phyloP scores from a whole-genome alignment of 495 filamentous ascomycete genomes.

The Neurospora tetrasperma region DNA sequence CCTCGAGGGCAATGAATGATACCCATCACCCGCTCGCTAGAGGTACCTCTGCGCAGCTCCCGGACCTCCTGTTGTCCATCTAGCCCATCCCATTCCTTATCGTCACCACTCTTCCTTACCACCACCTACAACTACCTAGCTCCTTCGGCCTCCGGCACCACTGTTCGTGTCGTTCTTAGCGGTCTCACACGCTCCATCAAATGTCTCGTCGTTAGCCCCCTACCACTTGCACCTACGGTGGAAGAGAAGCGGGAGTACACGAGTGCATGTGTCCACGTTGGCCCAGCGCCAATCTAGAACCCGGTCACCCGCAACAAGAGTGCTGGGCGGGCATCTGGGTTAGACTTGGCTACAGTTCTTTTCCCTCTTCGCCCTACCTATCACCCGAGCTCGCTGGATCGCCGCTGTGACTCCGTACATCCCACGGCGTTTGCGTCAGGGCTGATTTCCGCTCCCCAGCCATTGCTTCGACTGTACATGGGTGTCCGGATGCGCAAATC shows the following conservation, averaged over 20 bases:
- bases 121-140: neutral
- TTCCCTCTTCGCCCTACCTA: neutral
- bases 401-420: neutral
- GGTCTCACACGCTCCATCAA: neutral
- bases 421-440: neutral
- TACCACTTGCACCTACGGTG: neutral
- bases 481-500: constrained; percentile 5
- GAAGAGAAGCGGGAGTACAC: neutral
- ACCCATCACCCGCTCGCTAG: neutral
- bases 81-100: neutral
- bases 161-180: neutral
- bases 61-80: neutral
- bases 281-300: neutral
- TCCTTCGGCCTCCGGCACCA: neutral
- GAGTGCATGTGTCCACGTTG: neutral
- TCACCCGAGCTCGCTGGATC: neutral
- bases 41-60: neutral
- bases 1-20: neutral
- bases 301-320: neutral
- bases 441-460: neutral
- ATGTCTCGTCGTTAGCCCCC: neutral
- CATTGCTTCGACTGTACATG: neutral
- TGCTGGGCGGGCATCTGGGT: neutral
- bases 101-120: neutral
- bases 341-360: neutral